Evolutionary conservation across 495 filamentous ascomycete genomes (phyloP).

Genomic region (Penicillium pancosmium): DNA sequence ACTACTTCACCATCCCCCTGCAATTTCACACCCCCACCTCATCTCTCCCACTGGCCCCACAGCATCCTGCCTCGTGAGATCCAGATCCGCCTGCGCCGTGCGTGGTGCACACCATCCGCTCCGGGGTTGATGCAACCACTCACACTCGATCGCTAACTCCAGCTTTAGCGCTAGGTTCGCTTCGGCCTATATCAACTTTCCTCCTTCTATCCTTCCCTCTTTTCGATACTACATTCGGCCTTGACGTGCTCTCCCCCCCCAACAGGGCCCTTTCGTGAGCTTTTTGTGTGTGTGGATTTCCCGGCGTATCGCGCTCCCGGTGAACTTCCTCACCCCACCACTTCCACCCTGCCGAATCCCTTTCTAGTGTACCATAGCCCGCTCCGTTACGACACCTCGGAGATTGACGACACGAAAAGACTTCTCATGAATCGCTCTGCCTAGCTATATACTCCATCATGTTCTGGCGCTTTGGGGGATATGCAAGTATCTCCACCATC

Average conservation of each 20-base stretch:
- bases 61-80: slow-evolving; percentile 15
- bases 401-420: slow-evolving; percentile 32
- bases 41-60: neutral
- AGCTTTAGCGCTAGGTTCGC: slow-evolving; percentile 39
- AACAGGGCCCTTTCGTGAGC: slow-evolving; percentile 6
- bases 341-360: slow-evolving; percentile 9
- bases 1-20: neutral
- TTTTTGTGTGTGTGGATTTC: slow-evolving; percentile 23
- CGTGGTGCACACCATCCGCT: slow-evolving; percentile 25
- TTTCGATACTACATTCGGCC: slow-evolving; percentile 3
- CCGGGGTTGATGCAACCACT: slow-evolving; percentile 26
- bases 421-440: slow-evolving; percentile 47
- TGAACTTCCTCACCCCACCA: slow-evolving; percentile 13
- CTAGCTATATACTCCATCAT: slow-evolving; percentile 65
- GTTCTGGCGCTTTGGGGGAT: slow-evolving; percentile 99
- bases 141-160: slow-evolving; percentile 32
- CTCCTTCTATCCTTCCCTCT: slow-evolving; percentile 4
- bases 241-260: neutral
- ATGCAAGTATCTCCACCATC: slow-evolving; percentile 94
- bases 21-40: neutral
- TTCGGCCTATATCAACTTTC: slow-evolving; percentile 25
- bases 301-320: slow-evolving; percentile 25
- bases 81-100: slow-evolving; percentile 11
- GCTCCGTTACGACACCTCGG: slow-evolving; percentile 33
- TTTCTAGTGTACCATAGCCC: slow-evolving; percentile 35